Percentiles rank a stretch among this genome's conserved stretches.
phyloP scores from a whole-genome alignment of 257 asterid genomes.

The Nicotiana tabacum region DNA sequence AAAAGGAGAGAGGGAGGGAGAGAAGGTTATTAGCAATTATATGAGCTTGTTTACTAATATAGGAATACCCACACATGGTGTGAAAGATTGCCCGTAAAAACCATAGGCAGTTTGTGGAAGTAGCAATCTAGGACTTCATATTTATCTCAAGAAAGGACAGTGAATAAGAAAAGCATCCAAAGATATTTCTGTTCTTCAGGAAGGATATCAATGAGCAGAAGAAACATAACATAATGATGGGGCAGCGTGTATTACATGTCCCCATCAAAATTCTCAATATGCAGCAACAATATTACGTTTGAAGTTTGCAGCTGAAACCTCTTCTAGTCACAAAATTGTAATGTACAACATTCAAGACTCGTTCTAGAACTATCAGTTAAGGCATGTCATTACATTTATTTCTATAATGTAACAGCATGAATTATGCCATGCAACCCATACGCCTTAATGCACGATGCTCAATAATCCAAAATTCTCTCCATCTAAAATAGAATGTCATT shows the following conservation, averaged over 20 bases:
- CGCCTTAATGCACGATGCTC: background rate
- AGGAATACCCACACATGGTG: background rate
- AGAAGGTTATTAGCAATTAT: background rate
- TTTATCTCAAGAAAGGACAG: background rate
- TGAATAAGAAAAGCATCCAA: constrained; percentile 2
- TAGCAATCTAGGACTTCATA: background rate
- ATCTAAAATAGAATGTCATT: background rate
- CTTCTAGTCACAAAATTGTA: background rate
- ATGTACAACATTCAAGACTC: background rate
- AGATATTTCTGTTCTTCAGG: background rate
- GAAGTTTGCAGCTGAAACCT: constrained; percentile 1
- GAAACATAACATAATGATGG: background rate
- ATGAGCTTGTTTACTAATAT: background rate
- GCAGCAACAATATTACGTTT: background rate
- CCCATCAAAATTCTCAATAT: background rate
- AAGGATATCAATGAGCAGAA: background rate
- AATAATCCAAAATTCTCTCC: background rate
- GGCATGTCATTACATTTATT: background rate
- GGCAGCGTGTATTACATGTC: background rate
- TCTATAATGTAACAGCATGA: background rate
- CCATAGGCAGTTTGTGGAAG: background rate
- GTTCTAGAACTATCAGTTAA: background rate
- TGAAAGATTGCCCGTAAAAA: background rate
- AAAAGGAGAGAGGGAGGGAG: background rate
- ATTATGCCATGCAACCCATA: background rate